Evolutionary conservation across 345 rosid species (phyloP), one percentile per base, ranked within the genome.

Genomic region (Citrus maxima): DNA sequence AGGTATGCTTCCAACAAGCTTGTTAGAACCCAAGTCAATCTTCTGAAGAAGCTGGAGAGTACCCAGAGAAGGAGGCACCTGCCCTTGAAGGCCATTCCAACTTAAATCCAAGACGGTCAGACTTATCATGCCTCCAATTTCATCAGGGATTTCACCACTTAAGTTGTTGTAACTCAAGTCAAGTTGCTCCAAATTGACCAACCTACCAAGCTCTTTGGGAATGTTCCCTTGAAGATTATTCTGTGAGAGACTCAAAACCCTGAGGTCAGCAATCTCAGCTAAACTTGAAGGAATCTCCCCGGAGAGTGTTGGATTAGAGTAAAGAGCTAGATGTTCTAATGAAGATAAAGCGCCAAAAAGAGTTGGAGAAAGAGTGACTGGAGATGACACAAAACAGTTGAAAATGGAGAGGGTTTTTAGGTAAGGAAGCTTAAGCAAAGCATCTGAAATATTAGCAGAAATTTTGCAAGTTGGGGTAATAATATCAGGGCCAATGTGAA

Each of bases 401-500:
- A 88, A 88, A 54, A 88, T 82, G 2, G 88, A 82, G 35, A 88
- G 84, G 28, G 80, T 19, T 81, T 71, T 88, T 3, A 88, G 73
- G 78, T 80, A 88, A 81, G 81, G 86, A 10, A 88, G 77, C 70
- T 88, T 84, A 19, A 65, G 80, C 72, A 86, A 78, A 27, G 89
- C 86, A 61, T 73, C 80, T 60, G 90, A 81, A 12, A 88, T 30
- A 19, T 62, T 62, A 35, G 90, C 85, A 38, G 88, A 79, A 46
- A 79, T 6, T 81, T 86, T 83, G 70, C 88, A 86, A 38, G 89
- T 84, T 64, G 89, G 88, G 68, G 32, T 32, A 59, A 72, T 38
- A 81, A 84, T 70, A 76, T 88, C 88, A 76, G 88, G 85, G 12
- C 86, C 88, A 67, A 88, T 40, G 64, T 88, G 89, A 76, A 86